A percentile compares a stretch with the other conserved stretches of the same genome.
Evolutionary conservation across 2,329 filamentous ascomycete genomes (phyloP).

Genomic region (Tothia fuscella): DNA sequence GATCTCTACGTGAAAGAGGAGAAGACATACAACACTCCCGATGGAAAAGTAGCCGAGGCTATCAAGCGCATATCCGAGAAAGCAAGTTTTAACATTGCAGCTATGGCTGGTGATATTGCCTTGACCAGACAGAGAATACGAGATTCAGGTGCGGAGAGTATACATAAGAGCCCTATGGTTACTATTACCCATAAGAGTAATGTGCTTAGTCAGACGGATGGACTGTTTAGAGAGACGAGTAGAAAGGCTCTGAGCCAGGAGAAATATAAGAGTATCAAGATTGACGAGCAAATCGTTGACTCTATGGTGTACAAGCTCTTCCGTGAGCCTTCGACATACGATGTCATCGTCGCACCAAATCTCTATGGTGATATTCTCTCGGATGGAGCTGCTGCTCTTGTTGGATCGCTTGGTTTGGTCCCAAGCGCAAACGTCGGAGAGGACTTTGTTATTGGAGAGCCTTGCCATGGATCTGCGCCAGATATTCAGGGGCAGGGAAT

Average conservation of each 20-base stretch:
- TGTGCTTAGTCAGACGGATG: conserved; percentile 91
- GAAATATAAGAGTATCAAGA: conserved; percentile 50
- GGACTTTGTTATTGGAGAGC: conserved; percentile 91
- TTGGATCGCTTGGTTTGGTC: conserved; percentile 87
- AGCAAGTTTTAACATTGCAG: conserved; percentile 74
- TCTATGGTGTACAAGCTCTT: conserved; percentile 99
- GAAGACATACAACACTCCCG: conserved; percentile 61
- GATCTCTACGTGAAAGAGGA: conserved; percentile 98
- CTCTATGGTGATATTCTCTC: conserved; percentile 97
- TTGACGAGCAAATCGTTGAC: conserved; percentile 98
- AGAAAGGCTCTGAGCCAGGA: conserved; percentile 57
- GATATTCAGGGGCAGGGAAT: conserved; percentile 90
- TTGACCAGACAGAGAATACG: conserved; percentile 74
- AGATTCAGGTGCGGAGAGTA: conserved; percentile 42
- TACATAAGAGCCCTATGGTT: conserved; percentile 61
- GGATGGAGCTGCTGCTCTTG: conserved; percentile 94
- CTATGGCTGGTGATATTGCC: conserved; percentile 92
- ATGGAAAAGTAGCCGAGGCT: conserved; percentile 81
- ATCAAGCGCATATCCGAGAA: conserved; percentile 92
- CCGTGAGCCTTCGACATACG: conserved; percentile 87
- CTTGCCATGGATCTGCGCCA: conserved; percentile 90
- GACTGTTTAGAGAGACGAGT: conserved; percentile 76
- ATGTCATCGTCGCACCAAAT: conserved; percentile 99
- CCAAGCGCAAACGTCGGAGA: conserved; percentile 93
- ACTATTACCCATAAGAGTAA: conserved; percentile 99